Percentiles rank a stretch among this genome's conserved stretches.
phyloP scores from a whole-genome alignment of 2,329 filamentous ascomycete genomes.

The Neofusicoccum sp. region DNA sequence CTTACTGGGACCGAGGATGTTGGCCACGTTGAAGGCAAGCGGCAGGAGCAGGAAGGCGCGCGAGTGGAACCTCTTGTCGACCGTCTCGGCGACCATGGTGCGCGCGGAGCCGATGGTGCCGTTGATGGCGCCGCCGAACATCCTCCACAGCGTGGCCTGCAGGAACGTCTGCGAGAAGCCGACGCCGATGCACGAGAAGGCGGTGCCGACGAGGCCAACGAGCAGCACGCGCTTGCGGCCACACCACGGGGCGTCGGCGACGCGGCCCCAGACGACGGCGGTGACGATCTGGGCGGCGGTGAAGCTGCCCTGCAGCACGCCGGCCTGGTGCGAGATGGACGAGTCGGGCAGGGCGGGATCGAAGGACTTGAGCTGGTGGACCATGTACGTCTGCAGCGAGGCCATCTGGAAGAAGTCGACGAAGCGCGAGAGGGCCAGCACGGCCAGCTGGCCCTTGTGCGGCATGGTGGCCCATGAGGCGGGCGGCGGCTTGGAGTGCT shows the following conservation, averaged over 20 bases:
- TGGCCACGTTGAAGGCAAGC: conserved; percentile 42
- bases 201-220: conserved; percentile 41
- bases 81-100: conserved; percentile 43
- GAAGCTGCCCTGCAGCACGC: conserved; percentile 42
- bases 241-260: conserved; percentile 45
- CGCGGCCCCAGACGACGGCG: conserved; percentile 42
- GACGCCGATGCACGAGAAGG: conserved; percentile 39
- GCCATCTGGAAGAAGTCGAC: conserved; percentile 48
- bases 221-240: conserved; percentile 41
- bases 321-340: conserved; percentile 44
- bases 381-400: conserved; percentile 45
- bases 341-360: conserved; percentile 46
- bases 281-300: conserved; percentile 44
- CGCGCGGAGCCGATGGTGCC: conserved; percentile 42
- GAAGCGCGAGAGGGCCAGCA: conserved; percentile 41
- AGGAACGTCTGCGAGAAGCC: conserved; percentile 38
- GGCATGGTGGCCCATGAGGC: conserved; percentile 41
- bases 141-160: conserved; percentile 43
- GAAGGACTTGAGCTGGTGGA: conserved; percentile 44
- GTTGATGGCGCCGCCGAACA: conserved; percentile 42
- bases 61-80: conserved; percentile 41
- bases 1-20: conserved; percentile 38
- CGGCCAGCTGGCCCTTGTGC: conserved; percentile 40
- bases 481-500: conserved; percentile 16
- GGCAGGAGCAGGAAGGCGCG: conserved; percentile 41